Conservation (phyloP, 176 grass and related monocot genomes). For the Aegilops tauschii region DNA sequence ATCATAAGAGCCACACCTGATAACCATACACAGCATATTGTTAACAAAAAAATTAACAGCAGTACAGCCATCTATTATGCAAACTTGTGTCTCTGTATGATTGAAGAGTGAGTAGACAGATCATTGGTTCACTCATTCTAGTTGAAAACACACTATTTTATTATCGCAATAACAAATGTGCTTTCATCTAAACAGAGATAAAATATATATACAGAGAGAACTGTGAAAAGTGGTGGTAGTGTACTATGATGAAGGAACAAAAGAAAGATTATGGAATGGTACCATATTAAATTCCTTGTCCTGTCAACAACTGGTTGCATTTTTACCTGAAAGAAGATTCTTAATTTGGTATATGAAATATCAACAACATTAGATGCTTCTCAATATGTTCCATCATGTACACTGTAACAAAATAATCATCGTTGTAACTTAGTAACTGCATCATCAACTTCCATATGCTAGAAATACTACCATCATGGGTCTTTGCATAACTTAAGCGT, state of each 20-base stretch:
- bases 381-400: background rate
- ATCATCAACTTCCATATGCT: background rate
- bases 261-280: constrained; percentile 14
- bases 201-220: background rate
- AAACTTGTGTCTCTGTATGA: background rate
- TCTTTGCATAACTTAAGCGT: background rate
- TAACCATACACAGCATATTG: background rate
- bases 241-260: constrained; percentile 3
- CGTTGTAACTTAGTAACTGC: background rate
- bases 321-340: constrained; percentile 64
- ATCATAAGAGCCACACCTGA: constrained; percentile 94
- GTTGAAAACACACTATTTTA: background rate
- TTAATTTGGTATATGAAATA: constrained; percentile 4
- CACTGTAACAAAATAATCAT: background rate
- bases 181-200: background rate
- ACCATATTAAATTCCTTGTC: constrained; percentile 83
- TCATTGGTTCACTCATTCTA: background rate
- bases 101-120: constrained; percentile 5
- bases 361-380: background rate
- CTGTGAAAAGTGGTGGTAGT: background rate
- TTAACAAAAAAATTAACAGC: constrained; percentile 1
- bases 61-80: background rate
- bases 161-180: background rate
- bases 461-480: background rate
- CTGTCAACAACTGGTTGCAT: constrained; percentile 84